phyloP scores from a whole-genome alignment of 1,139 yeast genomes.

The Groenewaldozyma sp. region DNA sequence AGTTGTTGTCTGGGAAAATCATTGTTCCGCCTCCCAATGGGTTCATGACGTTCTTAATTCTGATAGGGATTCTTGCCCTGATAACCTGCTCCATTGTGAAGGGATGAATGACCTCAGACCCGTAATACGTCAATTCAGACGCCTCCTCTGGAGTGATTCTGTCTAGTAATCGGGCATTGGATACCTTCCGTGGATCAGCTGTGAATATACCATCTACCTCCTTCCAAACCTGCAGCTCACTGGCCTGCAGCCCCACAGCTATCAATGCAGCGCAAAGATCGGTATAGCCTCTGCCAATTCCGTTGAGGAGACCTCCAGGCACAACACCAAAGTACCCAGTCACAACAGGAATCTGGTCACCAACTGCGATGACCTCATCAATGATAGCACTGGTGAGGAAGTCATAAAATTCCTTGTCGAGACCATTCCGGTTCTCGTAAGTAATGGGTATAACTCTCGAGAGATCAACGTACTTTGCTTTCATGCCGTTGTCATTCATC shows the following conservation, averaged over 20 bases:
- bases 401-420: constrained; percentile 59
- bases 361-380: constrained; percentile 39
- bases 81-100: constrained; percentile 99
- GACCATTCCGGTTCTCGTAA: constrained; percentile 25
- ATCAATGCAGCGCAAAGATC: constrained; percentile 94
- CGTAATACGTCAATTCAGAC: constrained; percentile 93
- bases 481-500: constrained; percentile 70
- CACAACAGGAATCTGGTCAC: constrained; percentile 63
- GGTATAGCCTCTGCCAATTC: constrained; percentile 95
- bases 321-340: constrained; percentile 94
- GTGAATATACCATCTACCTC: constrained; percentile 98
- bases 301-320: constrained; percentile 87
- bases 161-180: constrained; percentile 73
- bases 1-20: constrained; percentile 89
- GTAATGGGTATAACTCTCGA: constrained; percentile 46
- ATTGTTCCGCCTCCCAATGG: constrained; percentile 87
- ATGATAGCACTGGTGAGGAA: constrained; percentile 55
- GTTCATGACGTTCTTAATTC: constrained; percentile 91
- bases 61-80: constrained; percentile 87
- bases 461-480: constrained; percentile 71
- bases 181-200: constrained; percentile 95
- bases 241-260: constrained; percentile 88
- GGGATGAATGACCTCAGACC: constrained; percentile 96
- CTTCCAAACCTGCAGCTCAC: constrained; percentile 95
- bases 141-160: constrained; percentile 98